Base-by-base conservation (phyloP, 2,329 filamentous ascomycete species). In the Nemania sp. region DNA sequence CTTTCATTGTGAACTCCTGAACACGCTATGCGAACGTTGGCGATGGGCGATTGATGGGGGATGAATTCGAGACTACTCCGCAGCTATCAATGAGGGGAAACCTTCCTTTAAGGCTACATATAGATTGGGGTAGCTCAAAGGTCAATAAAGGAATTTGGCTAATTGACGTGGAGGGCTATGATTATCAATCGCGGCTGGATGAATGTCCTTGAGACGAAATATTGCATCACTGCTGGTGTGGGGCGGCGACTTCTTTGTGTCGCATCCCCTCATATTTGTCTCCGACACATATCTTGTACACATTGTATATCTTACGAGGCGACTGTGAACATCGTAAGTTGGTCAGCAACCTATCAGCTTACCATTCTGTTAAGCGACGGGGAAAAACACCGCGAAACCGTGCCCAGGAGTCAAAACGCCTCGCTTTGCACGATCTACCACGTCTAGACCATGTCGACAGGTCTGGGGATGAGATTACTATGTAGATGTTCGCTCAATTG, bases 1-100 rank as follows among this genome's bases (percentile, higher is more conserved):
- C 69, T 57, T 71, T 71, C 69, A 71, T 71, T 32, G 32, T 63
- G 56, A 37, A 40, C 21, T 40, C 7, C 12, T 17, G 20, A 13
- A 10, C n/a, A 34, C 12, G 9, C 29, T 39, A 9, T 20, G 34
- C 15, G 21, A 25, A 35, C 5, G 21, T 37, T n/a, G n/a, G n/a
- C n/a, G 35, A 25, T 29, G 18, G 11, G 10, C 15, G 15, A n/a
- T 10, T 18, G 12, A n/a, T 7, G n/a, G 15, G 21, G 21, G 11
- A 40, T 25, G 47, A 18, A 43, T 39, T 47, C 32, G 39, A n/a
- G n/a, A 11, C 29, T 56, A 7, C 25, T 17, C 46, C 6, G 7
- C 10, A 35, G 32, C 37, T 21, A 5, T 37, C 34, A 17, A 35
- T n/a, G 42, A 43, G 25, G 47, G 47, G 11, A n/a, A 39, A 29